Percentiles rank a stretch among this genome's conserved stretches.
These are phyloP conservation scores for Persicaria tinctoria DNA, from an alignment of 148 eudicot species.

Conservation along the genomic window DNA sequence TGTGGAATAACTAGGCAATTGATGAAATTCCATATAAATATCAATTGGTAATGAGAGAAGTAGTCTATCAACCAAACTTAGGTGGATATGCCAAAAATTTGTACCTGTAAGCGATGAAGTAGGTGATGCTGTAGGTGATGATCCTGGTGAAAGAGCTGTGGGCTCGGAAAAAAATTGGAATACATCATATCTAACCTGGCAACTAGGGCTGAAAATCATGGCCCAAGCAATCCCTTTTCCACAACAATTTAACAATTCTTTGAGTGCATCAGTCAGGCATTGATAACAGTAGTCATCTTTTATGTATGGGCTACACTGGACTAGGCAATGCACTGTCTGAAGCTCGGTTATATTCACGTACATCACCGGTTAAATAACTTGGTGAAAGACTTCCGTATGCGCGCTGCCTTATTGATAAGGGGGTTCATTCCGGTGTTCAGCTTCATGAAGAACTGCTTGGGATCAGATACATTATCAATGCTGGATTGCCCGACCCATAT, in stretches of 20 bases:
- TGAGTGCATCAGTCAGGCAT: not conserved
- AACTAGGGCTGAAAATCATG: not conserved
- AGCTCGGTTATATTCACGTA: not conserved
- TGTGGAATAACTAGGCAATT: too few relatives aligned
- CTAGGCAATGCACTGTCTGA: not conserved
- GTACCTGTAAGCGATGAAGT: too few relatives aligned
- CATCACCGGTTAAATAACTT: not conserved
- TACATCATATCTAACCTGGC: not conserved
- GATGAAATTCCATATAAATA: too few relatives aligned
- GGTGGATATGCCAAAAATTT: too few relatives aligned
- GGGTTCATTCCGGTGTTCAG: not conserved
- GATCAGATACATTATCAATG: too few relatives aligned
- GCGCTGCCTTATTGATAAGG: not conserved
- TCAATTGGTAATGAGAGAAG: too few relatives aligned
- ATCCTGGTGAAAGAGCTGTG: not conserved
- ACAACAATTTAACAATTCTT: not conserved
- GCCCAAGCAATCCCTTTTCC: not conserved
- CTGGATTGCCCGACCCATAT: not conserved
- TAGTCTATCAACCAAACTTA: too few relatives aligned
- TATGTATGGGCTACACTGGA: not conserved
- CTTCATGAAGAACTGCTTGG: not conserved
- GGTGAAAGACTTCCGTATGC: not conserved
- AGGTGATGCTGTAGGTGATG: too few relatives aligned
- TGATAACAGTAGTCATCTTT: not conserved
- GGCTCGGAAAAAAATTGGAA: not conserved